Conservation (phyloP, 768 basidiomycete genomes). For the Lyophyllum shimeji region DNA sequence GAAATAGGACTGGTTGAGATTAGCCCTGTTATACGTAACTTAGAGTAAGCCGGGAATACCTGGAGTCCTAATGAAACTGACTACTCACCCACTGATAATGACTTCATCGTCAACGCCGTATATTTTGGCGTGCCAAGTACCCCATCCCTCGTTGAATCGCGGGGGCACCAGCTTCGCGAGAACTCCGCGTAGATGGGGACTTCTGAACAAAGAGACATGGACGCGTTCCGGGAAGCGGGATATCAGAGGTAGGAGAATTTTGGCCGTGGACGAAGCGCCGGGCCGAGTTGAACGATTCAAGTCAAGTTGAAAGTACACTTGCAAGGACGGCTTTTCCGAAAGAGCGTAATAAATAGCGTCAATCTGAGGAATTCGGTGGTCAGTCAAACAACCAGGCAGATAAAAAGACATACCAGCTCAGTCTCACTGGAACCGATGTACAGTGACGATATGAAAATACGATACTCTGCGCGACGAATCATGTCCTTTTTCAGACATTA, state of each 20-base stretch:
- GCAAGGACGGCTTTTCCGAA: conserved; percentile 54
- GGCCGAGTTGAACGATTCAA: conserved; percentile 77
- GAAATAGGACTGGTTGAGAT: conserved; percentile 91
- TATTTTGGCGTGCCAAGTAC: conserved; percentile 96
- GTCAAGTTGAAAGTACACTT: conserved; percentile 76
- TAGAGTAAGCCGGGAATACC: not conserved
- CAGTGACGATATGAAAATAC: conserved; percentile 88
- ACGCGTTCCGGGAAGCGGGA: conserved; percentile 71
- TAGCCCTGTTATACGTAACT: conserved; percentile 58
- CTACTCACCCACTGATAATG: conserved; percentile 83
- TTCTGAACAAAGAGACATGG: conserved; percentile 80
- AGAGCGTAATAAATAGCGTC: conserved; percentile 64
- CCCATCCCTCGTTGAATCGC: conserved; percentile 97
- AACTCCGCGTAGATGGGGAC: conserved; percentile 78
- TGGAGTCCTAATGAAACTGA: too few species aligned
- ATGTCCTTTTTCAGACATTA: conserved; percentile 50
- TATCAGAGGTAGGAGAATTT: conserved; percentile 69
- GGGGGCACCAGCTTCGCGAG: conserved; percentile 80
- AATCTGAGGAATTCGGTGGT: conserved; percentile 49
- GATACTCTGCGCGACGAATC: conserved; percentile 70
- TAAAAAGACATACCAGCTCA: conserved; percentile 61
- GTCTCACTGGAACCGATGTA: conserved; percentile 83
- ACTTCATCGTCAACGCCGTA: conserved; percentile 93
- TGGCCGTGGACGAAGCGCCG: conserved; percentile 66
- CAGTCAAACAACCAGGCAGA: not conserved